Conservation (phyloP, 192 early-diverging fungal genomes). For the Backusella mclennaniae region DNA sequence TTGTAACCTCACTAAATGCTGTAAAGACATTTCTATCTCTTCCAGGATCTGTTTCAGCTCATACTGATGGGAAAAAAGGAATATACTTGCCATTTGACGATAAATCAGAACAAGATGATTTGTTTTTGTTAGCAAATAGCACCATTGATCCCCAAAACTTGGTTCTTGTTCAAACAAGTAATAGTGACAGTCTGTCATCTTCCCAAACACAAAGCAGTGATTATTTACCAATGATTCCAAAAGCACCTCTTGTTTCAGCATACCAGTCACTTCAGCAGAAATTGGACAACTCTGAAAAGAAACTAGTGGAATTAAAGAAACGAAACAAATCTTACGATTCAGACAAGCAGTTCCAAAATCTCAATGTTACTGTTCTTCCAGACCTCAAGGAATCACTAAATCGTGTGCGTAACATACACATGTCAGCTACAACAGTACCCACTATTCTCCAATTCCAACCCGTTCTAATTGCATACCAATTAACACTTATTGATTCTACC, state of each 20-base stretch:
- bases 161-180: constrained; percentile 34
- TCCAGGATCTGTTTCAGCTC: constrained; percentile 7
- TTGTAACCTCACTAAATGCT: constrained; percentile 3
- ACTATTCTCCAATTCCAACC: constrained; percentile 58
- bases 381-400: constrained; percentile 33
- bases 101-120: background rate
- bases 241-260: constrained; percentile 42
- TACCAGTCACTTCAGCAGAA: constrained; percentile 45
- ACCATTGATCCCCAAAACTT: constrained; percentile 46
- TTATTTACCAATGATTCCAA: constrained; percentile 51
- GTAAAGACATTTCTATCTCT: constrained; percentile 19
- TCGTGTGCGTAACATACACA: constrained; percentile 42
- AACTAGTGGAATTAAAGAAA: constrained; percentile 28
- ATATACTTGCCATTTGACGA: background rate
- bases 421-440: constrained; percentile 43
- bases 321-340: constrained; percentile 8
- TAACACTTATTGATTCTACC: constrained; percentile 66
- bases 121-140: constrained; percentile 29
- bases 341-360: background rate
- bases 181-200: constrained; percentile 17
- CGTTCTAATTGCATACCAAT: constrained; percentile 60
- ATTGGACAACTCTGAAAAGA: constrained; percentile 10
- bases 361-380: constrained; percentile 28
- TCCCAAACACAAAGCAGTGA: constrained; percentile 8
- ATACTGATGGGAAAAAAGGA: background rate